A percentile compares a stretch with the other conserved stretches of the same genome.
Evolutionary conservation across 202 grass and related monocot genomes (phyloP).

Genomic region (Carex arenaria): DNA sequence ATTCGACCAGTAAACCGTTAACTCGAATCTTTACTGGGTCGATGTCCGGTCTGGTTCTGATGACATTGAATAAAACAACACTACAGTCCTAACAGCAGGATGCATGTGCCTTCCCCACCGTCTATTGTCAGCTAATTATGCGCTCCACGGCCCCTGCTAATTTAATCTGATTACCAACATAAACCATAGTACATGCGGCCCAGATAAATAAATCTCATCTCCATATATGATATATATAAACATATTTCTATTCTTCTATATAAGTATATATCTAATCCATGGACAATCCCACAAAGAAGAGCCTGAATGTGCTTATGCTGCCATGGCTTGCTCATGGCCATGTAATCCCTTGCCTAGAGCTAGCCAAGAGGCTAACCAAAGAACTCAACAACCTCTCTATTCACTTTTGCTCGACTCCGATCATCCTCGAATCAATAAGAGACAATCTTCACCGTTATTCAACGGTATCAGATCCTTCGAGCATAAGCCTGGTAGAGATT

Average conservation of each 20-base stretch:
- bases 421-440: background rate
- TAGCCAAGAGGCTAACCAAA: background rate
- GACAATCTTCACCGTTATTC: too few species aligned
- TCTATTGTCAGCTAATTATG: too few species aligned
- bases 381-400: background rate
- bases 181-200: too few species aligned
- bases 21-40: too few species aligned
- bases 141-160: too few species aligned
- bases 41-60: too few species aligned
- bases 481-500: background rate
- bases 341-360: background rate
- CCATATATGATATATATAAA: background rate
- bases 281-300: background rate
- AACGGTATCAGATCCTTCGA: background rate
- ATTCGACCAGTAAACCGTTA: too few species aligned
- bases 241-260: background rate
- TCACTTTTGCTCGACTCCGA: background rate
- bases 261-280: background rate
- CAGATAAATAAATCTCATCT: too few species aligned
- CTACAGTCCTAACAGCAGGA: too few species aligned
- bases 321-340: conserved; percentile 2
- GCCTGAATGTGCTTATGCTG: background rate
- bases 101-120: too few species aligned
- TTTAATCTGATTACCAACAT: too few species aligned
- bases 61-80: too few species aligned